A percentile compares a stretch with the other conserved stretches of the same genome.
Evolutionary conservation across 75 land plant genomes (phyloP).

Genomic region (Isoetes taiwanensis): DNA sequence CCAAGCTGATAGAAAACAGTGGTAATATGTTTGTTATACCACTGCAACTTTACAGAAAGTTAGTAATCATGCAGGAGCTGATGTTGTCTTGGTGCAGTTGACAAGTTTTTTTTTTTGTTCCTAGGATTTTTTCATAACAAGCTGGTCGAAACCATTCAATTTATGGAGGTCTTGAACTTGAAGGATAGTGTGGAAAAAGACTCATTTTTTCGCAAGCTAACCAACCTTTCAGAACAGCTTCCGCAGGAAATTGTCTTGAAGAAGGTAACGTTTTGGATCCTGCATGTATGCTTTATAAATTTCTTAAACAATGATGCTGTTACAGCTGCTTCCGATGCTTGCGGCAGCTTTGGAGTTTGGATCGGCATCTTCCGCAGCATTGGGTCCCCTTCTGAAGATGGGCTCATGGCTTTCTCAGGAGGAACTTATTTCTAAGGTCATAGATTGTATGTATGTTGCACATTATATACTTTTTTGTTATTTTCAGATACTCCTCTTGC

Average conservation of each 20-base stretch:
- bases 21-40: slow-evolving; percentile 37
- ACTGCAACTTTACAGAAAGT: no score
- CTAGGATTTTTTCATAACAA: slow-evolving; percentile 98
- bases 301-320: not conserved
- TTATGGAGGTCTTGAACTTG: slow-evolving; percentile 89
- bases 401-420: slow-evolving; percentile 88
- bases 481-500: not conserved
- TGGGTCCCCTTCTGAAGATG: slow-evolving; percentile 83
- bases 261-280: slow-evolving; percentile 38
- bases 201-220: slow-evolving; percentile 89
- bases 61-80: not conserved
- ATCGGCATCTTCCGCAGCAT: slow-evolving; percentile 93
- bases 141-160: slow-evolving; percentile 94
- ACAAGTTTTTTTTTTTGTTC: not conserved
- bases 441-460: slow-evolving; percentile 6
- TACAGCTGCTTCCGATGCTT: slow-evolving; percentile 83
- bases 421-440: slow-evolving; percentile 75
- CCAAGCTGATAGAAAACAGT: slow-evolving; percentile 89
- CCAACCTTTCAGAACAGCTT: slow-evolving; percentile 87
- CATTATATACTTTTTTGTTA: not conserved
- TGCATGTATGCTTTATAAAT: not conserved
- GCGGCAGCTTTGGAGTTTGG: slow-evolving; percentile 98
- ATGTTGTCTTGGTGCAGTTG: not conserved
- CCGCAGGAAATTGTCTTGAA: slow-evolving; percentile 93
- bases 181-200: slow-evolving; percentile 99